A percentile compares a stretch with the other conserved stretches of the same genome.
These are phyloP conservation scores for Paracorniculantispora psalliotae DNA, from an alignment of 2,329 filamentous ascomycete genomes.

Conservation along the genomic window DNA sequence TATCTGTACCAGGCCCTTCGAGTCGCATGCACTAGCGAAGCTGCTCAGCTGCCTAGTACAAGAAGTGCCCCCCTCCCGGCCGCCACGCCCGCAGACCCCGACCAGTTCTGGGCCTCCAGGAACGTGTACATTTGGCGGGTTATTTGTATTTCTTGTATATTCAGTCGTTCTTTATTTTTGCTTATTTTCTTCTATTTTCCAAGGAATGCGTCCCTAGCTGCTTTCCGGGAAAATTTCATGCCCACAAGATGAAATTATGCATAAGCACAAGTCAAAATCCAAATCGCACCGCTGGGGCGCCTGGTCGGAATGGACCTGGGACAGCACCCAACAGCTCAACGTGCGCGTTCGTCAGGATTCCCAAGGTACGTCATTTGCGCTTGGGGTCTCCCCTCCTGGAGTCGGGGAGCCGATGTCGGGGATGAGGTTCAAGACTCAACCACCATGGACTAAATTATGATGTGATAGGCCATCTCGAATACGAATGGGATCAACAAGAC, in stretches of 20 bases:
- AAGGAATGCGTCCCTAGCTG: not conserved
- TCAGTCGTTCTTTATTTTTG: not conserved
- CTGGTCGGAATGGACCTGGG: constrained; percentile 25
- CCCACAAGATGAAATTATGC: constrained; percentile 25
- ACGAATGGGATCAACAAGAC: constrained; percentile 22
- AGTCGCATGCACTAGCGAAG: constrained; percentile 2
- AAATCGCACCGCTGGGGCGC: constrained; percentile 23
- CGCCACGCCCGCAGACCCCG: not conserved
- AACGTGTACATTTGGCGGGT: not conserved
- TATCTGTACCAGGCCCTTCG: not conserved
- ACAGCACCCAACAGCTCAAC: constrained; percentile 16
- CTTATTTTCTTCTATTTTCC: not conserved
- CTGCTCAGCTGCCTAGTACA: constrained; percentile 2
- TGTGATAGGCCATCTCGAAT: constrained; percentile 21
- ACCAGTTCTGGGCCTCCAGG: not conserved
- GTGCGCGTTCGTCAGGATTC: constrained; percentile 24
- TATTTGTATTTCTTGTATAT: not conserved
- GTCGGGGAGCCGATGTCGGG: not conserved
- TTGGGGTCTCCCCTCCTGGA: not conserved
- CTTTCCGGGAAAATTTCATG: not conserved
- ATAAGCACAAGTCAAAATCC: constrained; percentile 25
- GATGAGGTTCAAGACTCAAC: not conserved
- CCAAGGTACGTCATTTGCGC: constrained; percentile 18
- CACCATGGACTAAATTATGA: not conserved
- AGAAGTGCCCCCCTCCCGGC: constrained; percentile 10